phyloP scores from a whole-genome alignment of 208 protist genomes.

The Leishmania martiniquensis region DNA sequence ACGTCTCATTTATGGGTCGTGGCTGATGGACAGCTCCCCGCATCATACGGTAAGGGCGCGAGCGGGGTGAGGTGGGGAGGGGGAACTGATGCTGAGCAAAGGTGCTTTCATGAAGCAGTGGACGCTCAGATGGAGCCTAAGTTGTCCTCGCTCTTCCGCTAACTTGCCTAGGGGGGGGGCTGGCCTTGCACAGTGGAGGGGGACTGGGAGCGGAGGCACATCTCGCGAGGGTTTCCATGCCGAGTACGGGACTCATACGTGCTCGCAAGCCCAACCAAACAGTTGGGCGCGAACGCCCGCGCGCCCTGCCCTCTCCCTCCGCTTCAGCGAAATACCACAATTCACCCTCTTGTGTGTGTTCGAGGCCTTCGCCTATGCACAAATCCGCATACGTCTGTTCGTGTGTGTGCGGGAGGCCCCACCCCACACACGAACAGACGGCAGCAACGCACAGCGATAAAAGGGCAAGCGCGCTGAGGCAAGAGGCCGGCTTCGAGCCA shows the following conservation, averaged over 20 bases:
- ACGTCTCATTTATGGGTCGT: neutral
- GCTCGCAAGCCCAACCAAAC: neutral
- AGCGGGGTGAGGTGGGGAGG: too few relatives aligned
- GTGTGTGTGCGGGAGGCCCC: neutral
- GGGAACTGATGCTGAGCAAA: neutral
- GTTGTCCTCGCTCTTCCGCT: neutral
- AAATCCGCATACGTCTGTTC: neutral
- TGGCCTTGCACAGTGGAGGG: neutral
- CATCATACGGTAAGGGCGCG: neutral
- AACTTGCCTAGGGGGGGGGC: neutral
- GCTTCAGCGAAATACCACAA: neutral
- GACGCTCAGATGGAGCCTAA: neutral
- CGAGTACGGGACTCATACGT: neutral
- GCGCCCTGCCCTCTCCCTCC: neutral
- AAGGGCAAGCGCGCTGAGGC: neutral
- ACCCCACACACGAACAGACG: neutral
- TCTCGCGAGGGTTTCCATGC: neutral
- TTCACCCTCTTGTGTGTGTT: neutral
- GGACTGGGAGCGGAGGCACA: neutral
- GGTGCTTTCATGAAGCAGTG: conserved; percentile 3
- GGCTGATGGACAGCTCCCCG: neutral
- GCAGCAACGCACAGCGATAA: neutral
- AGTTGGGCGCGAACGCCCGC: neutral
- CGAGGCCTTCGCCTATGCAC: neutral
- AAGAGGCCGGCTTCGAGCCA: neutral